A percentile compares a stretch with the other conserved stretches of the same genome.
These are phyloP conservation scores for Gentiana dahurica DNA, from an alignment of 257 asterid species.

Conservation along the genomic window DNA sequence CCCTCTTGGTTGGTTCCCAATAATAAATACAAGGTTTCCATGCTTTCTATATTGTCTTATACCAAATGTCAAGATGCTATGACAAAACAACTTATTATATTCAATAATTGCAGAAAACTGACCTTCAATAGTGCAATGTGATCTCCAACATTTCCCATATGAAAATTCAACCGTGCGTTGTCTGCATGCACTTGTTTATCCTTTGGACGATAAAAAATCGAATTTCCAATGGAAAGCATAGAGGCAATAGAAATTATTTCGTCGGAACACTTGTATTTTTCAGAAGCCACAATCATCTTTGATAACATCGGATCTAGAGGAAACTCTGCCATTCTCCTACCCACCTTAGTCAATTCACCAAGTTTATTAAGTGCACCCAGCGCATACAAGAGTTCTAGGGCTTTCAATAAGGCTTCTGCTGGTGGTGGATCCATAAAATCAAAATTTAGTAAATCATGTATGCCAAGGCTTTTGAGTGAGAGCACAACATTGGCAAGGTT, in stretches of 20 bases:
- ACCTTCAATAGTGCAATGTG: slow-evolving; percentile 86
- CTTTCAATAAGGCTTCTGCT: slow-evolving; percentile 85
- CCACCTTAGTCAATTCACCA: slow-evolving; percentile 79
- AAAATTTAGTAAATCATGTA: slow-evolving; percentile 73
- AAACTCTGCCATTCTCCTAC: slow-evolving; percentile 95
- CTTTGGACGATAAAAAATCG: slow-evolving; percentile 89
- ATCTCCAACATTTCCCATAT: slow-evolving; percentile 93
- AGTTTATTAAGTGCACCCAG: slow-evolving; percentile 81
- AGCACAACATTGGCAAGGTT: slow-evolving; percentile 87
- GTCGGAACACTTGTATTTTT: slow-evolving; percentile 70
- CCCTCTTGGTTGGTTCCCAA: no score
- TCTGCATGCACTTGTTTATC: slow-evolving; percentile 95
- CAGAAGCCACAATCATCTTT: slow-evolving; percentile 91
- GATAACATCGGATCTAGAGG: slow-evolving; percentile 96
- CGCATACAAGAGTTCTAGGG: slow-evolving; percentile 81
- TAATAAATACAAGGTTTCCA: no score
- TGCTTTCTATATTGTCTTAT: no score
- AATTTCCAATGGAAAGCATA: slow-evolving; percentile 86
- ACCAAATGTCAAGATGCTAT: no score
- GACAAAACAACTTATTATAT: no score
- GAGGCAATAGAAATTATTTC: slow-evolving; percentile 90
- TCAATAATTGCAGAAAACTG: slow-evolving; percentile 9
- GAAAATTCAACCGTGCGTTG: slow-evolving; percentile 84
- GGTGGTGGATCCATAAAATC: slow-evolving; percentile 99
- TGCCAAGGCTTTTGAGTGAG: slow-evolving; percentile 89